These are phyloP conservation scores for Talaromyces verruculosus DNA, from an alignment of 2,329 filamentous ascomycete species.

Conservation along the genomic window DNA sequence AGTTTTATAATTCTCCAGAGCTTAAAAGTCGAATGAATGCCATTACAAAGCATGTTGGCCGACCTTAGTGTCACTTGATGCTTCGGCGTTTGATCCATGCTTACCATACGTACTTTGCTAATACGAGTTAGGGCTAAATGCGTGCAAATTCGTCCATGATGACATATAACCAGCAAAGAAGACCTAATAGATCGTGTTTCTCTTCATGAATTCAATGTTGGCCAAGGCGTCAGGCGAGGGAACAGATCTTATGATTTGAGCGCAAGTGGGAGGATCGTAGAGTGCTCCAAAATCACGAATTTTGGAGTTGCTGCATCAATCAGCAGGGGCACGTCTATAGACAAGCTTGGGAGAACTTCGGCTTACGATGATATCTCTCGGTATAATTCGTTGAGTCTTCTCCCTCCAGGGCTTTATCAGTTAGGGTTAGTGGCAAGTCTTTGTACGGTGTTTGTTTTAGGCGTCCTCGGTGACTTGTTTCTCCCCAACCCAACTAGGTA, in stretches of 20 bases:
- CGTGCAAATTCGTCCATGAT: not conserved
- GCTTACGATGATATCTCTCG: not conserved
- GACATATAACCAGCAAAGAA: not conserved
- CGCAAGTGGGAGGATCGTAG: not conserved
- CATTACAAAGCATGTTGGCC: not conserved
- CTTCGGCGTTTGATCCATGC: not conserved
- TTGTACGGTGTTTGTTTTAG: not conserved
- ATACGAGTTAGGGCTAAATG: not conserved
- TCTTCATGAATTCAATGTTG: not conserved
- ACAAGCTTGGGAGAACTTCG: too few relatives aligned
- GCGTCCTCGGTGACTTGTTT: not conserved
- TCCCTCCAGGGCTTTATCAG: not conserved
- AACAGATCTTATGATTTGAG: not conserved
- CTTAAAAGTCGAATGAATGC: too few relatives aligned
- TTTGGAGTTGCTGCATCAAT: not conserved
- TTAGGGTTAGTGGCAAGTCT: not conserved
- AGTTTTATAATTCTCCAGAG: not conserved
- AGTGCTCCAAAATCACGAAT: not conserved
- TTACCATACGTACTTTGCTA: not conserved
- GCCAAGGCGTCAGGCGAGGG: not conserved
- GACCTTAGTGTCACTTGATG: not conserved
- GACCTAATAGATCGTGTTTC: not conserved
- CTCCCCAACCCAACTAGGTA: not conserved
- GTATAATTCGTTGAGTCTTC: not conserved
- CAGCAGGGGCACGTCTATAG: not conserved